phyloP scores from a whole-genome alignment of 1,139 yeast species.

The Blastobotrys proliferans region DNA sequence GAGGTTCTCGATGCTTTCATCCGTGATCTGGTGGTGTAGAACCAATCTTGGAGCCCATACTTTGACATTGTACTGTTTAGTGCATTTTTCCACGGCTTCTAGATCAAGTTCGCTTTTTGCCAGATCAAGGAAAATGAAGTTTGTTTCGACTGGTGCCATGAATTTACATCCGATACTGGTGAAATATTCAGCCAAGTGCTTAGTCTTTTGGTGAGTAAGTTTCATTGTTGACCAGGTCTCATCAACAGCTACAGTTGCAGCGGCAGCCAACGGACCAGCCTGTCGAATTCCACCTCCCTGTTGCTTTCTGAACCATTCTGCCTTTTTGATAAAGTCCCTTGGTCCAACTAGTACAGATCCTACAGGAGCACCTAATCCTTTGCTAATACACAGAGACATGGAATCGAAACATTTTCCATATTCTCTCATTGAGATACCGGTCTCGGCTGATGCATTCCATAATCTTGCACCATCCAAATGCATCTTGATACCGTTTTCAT shows the following conservation, averaged over 20 bases:
- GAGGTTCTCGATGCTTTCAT: constrained; percentile 61
- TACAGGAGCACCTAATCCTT: constrained; percentile 91
- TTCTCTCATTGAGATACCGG: constrained; percentile 65
- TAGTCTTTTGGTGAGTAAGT: constrained; percentile 64
- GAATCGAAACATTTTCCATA: constrained; percentile 82
- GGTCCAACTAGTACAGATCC: constrained; percentile 85
- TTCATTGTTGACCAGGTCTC: constrained; percentile 62
- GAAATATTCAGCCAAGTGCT: constrained; percentile 51
- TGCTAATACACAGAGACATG: constrained; percentile 83
- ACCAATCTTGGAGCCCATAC: constrained; percentile 72
- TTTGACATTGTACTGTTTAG: constrained; percentile 58
- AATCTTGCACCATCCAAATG: constrained; percentile 96
- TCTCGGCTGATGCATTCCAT: constrained; percentile 82
- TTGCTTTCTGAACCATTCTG: constrained; percentile 87
- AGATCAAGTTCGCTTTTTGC: constrained; percentile 58
- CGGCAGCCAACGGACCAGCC: constrained; percentile 74
- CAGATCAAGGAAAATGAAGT: constrained; percentile 76
- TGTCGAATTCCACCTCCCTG: constrained; percentile 95
- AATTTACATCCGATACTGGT: constrained; percentile 49
- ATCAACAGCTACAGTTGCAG: constrained; percentile 77
- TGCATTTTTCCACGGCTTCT: constrained; percentile 50
- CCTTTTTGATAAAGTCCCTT: constrained; percentile 56
- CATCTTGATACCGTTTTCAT: constrained; percentile 55
- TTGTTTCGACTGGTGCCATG: constrained; percentile 78
- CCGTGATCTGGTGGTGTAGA: constrained; percentile 76